Percentiles rank a stretch among this genome's conserved stretches.
Evolutionary conservation across 2,329 filamentous ascomycete species (phyloP).

Genomic region (Aspergillus clavatus): DNA sequence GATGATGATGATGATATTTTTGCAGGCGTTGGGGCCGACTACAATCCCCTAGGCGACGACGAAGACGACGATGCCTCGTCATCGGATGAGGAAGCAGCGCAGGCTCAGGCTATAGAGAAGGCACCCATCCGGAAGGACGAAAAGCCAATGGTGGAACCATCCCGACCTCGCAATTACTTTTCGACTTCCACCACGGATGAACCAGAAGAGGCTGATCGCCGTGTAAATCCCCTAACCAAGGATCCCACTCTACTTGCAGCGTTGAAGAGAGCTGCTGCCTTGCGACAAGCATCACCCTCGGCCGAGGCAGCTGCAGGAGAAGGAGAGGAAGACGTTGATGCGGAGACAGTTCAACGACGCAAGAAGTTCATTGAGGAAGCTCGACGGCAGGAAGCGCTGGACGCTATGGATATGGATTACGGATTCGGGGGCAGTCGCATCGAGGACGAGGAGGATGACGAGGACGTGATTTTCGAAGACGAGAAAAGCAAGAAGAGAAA

Average conservation of each 20-base stretch:
- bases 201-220: slow-evolving; percentile 44
- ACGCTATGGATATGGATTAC: slow-evolving; percentile 88
- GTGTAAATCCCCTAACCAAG: slow-evolving; percentile 48
- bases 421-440: slow-evolving; percentile 86
- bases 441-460: slow-evolving; percentile 81
- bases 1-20: slow-evolving; percentile 60
- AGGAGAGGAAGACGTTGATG: slow-evolving; percentile 45
- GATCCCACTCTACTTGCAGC: slow-evolving; percentile 79
- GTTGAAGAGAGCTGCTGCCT: slow-evolving; percentile 73
- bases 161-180: slow-evolving; percentile 47
- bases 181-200: slow-evolving; percentile 42
- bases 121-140: slow-evolving; percentile 4
- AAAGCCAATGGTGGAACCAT: slow-evolving; percentile 12
- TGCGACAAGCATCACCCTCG: slow-evolving; percentile 46
- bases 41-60: slow-evolving; percentile 54
- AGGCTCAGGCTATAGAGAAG: slow-evolving; percentile 5
- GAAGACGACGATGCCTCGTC: slow-evolving; percentile 45
- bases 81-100: slow-evolving; percentile 33
- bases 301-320: slow-evolving; percentile 36
- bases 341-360: slow-evolving; percentile 63
- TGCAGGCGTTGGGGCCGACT: slow-evolving; percentile 54
- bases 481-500: slow-evolving; percentile 42
- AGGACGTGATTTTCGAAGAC: slow-evolving; percentile 58
- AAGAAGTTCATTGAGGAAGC: slow-evolving; percentile 68
- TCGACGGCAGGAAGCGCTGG: slow-evolving; percentile 58